Evolutionary conservation across 2,329 filamentous ascomycete species (phyloP), one percentile per base, ranked within the genome.

Genomic region (Pezicula carpinea): DNA sequence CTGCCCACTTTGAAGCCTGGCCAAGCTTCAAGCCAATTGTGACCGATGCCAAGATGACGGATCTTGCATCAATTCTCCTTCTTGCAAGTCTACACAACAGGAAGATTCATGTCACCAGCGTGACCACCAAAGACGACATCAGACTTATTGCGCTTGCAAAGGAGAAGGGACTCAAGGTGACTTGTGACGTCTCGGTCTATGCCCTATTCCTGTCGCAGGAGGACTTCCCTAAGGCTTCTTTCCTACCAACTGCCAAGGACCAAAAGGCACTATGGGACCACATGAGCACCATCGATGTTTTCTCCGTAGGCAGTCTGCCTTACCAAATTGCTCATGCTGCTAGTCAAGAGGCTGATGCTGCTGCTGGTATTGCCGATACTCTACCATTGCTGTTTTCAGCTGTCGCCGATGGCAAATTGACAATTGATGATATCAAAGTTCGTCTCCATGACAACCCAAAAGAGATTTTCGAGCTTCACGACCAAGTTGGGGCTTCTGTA

Each of bases 151-250:
- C 85, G 6, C 76, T 91, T 23, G 83, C 84, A 70, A 91, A 91
- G 69, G 76, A 82, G 61, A 91, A 90, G 72, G 86, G 86, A n/a
- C 72, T 91, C 49, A 84, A 84, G 64, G 85, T 91, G 38, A 90
- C 87, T 18, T 91, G 87, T 66, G 87, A 91, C 64, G 86, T 91
- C 36, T 85, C 83, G n/a, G 77, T 91, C 58, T 90, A 88, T 71
- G 80, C 83, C 15, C 74, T 91, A 35, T 91, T 89, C 72, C 73
- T 91, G 19, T 83, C 83, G 4, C 83, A 82, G 58, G 72, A 80
- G 41, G 84, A 90, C 58, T 87, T 76, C 66, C 84, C 86, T 2
- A 74, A 80, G 47, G 87, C 80, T 62, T 69, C 74, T 50, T 77
- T 80, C 58, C 72, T 91, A 45, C 86, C 87, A 10, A 84, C 81